A percentile compares a stretch with the other conserved stretches of the same genome.
These are phyloP conservation scores for Fusarium virguliforme DNA, from an alignment of 2,329 filamentous ascomycete genomes.

Conservation along the genomic window DNA sequence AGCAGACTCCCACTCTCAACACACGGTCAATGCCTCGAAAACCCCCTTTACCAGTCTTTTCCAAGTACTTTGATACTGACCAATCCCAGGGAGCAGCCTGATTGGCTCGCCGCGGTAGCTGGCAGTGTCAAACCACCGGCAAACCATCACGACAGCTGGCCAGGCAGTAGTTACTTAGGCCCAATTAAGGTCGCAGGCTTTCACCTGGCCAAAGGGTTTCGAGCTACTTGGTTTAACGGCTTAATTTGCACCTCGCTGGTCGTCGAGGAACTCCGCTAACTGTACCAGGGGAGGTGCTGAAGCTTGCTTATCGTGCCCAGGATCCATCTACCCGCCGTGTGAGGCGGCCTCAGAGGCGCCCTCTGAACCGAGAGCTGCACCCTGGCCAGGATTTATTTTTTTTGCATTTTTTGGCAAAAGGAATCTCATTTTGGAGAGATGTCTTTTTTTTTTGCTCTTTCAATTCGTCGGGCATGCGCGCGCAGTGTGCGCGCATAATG, in stretches of 20 bases:
- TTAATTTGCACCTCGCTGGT: neutral
- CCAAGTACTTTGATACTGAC: neutral
- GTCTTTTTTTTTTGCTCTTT: too few species aligned
- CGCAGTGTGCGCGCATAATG: too few species aligned
- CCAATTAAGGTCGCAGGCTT: neutral
- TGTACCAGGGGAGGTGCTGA: too few species aligned
- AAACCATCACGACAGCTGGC: neutral
- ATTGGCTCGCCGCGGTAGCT: neutral
- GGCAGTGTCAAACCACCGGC: slow-evolving; percentile 1
- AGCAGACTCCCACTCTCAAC: neutral
- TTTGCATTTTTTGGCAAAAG: too few species aligned
- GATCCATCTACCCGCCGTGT: too few species aligned
- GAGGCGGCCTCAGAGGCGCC: too few species aligned
- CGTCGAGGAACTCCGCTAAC: too few species aligned
- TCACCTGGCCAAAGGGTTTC: neutral
- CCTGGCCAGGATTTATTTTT: too few species aligned
- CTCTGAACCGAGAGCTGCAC: too few species aligned
- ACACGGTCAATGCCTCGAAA: neutral
- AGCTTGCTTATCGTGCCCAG: too few species aligned
- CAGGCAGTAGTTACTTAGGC: neutral
- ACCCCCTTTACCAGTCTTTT: neutral
- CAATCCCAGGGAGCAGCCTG: neutral
- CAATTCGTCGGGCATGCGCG: too few species aligned
- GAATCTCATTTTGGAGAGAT: too few species aligned
- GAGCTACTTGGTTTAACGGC: neutral